Percentiles rank a stretch among this genome's conserved stretches.
Evolutionary conservation across 108 stramenopile species (phyloP).

Genomic region (Seminavis robusta): DNA sequence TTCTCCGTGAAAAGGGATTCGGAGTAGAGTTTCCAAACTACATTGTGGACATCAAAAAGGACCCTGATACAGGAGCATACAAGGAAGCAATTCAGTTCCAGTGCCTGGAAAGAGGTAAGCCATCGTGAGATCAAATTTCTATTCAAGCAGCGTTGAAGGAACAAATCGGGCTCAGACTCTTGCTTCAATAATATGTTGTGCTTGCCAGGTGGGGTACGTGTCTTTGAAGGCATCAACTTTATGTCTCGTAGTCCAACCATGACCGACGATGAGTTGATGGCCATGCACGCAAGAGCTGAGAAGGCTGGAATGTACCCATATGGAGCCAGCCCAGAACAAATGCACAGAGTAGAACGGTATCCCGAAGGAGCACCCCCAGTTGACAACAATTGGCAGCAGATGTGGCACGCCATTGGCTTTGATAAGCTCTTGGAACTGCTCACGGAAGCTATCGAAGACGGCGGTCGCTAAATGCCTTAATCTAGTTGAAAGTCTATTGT

Average conservation of each 20-base stretch:
- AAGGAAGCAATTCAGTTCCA: slow-evolving; percentile 92
- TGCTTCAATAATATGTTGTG: too few relatives aligned
- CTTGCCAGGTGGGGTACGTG: slow-evolving; percentile 91
- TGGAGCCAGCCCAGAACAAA: slow-evolving; percentile 86
- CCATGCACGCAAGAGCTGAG: slow-evolving; percentile 79
- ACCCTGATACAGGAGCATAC: slow-evolving; percentile 71
- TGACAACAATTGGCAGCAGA: slow-evolving; percentile 84
- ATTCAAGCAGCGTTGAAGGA: too few relatives aligned
- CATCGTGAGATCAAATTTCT: too few relatives aligned
- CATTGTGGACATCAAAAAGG: slow-evolving; percentile 84
- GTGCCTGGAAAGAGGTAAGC: slow-evolving; percentile 83
- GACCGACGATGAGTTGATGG: slow-evolving; percentile 66
- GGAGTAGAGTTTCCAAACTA: slow-evolving; percentile 93
- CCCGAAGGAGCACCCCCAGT: slow-evolving; percentile 51
- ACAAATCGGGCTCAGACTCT: too few relatives aligned
- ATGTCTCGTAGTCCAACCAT: slow-evolving; percentile 81
- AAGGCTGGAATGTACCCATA: slow-evolving; percentile 85
- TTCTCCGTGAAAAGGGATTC: slow-evolving; percentile 84
- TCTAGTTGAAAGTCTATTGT: background rate
- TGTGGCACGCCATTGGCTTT: slow-evolving; percentile 85
- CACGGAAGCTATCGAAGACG: slow-evolving; percentile 87
- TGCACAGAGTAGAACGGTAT: slow-evolving; percentile 86
- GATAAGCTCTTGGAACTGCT: slow-evolving; percentile 82
- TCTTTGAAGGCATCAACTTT: slow-evolving; percentile 95
- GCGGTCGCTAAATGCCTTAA: slow-evolving; percentile 47